Percentiles rank a stretch among this genome's conserved stretches.
Conservation (phyloP, 2,329 filamentous ascomycete species). For the Fusarium domesticum region DNA sequence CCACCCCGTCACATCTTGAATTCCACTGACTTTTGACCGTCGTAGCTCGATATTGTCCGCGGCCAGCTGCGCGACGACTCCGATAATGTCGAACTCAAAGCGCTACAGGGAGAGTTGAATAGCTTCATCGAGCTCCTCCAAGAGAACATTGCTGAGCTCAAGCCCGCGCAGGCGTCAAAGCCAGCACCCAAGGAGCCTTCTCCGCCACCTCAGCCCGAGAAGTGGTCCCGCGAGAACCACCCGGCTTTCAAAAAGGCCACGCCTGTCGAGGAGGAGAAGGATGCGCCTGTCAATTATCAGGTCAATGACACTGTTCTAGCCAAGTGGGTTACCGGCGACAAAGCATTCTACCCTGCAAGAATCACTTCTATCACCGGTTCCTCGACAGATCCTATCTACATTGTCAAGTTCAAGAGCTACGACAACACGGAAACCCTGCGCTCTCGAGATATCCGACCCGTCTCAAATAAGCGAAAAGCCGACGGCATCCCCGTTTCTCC, state of each 20-base stretch:
- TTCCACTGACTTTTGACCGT: constrained; percentile 20
- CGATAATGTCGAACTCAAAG: constrained; percentile 72
- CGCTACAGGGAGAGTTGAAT: constrained; percentile 77
- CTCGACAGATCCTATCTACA: constrained; percentile 84
- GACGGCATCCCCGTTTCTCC: constrained; percentile 63
- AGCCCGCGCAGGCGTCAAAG: constrained; percentile 48
- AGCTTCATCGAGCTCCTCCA: constrained; percentile 76
- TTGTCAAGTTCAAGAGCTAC: constrained; percentile 93
- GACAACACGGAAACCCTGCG: constrained; percentile 77
- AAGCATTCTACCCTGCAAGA: constrained; percentile 83
- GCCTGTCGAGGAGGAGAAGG: constrained; percentile 49
- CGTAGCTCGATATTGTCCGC: constrained; percentile 73
- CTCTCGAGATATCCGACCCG: constrained; percentile 77
- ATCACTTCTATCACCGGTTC: constrained; percentile 94
- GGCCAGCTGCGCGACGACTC: constrained; percentile 76
- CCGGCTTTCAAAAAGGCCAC: constrained; percentile 64
- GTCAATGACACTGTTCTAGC: constrained; percentile 90
- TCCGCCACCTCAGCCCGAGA: constrained; percentile 58
- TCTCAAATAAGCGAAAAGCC: constrained; percentile 81
- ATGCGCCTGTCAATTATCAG: constrained; percentile 59
- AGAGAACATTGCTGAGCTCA: constrained; percentile 77
- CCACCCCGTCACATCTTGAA: not conserved
- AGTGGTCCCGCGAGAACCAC: constrained; percentile 79
- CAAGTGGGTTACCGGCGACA: constrained; percentile 87
- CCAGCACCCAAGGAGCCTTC: constrained; percentile 44